phyloP scores from a whole-genome alignment of 768 basidiomycete genomes.

The Psilocybe azurescens region DNA sequence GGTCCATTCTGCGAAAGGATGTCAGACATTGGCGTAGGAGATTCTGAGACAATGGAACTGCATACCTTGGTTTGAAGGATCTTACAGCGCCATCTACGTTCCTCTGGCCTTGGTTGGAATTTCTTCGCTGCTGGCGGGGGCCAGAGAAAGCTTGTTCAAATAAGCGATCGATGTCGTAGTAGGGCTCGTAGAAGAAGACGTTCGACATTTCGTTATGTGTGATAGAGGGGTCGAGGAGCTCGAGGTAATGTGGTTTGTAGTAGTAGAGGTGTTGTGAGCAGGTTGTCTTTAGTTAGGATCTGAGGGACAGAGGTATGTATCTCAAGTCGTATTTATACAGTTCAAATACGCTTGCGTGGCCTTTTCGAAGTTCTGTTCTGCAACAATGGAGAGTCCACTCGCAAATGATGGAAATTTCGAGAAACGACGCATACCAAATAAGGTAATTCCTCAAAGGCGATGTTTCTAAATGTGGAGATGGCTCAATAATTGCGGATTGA shows the following conservation, averaged over 20 bases:
- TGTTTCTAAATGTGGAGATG: too few species aligned
- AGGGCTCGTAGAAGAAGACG: conserved; percentile 39
- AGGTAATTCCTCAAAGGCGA: neutral
- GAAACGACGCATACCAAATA: neutral
- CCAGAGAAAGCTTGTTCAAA: conserved; percentile 34
- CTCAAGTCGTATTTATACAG: conserved; percentile 4
- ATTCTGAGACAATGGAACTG: neutral
- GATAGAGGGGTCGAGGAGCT: too few species aligned
- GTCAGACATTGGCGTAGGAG: neutral
- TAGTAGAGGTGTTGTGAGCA: neutral
- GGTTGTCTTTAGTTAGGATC: neutral
- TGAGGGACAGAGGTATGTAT: neutral
- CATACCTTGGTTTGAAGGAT: conserved; percentile 38
- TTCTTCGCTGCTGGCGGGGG: conserved; percentile 15
- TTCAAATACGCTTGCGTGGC: neutral
- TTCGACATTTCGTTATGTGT: conserved; percentile 10
- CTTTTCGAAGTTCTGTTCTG: neutral
- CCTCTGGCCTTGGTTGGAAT: conserved; percentile 10
- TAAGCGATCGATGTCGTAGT: conserved; percentile 46
- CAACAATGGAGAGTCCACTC: neutral
- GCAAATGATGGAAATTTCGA: conserved; percentile 11
- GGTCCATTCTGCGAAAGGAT: conserved; percentile 49
- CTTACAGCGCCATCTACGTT: conserved; percentile 22
- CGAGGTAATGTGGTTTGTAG: neutral
- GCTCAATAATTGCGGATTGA: too few species aligned